These are phyloP conservation scores for Rhizophagus prolifer DNA, from an alignment of 192 early-diverging fungal genomes.

Conservation along the genomic window DNA sequence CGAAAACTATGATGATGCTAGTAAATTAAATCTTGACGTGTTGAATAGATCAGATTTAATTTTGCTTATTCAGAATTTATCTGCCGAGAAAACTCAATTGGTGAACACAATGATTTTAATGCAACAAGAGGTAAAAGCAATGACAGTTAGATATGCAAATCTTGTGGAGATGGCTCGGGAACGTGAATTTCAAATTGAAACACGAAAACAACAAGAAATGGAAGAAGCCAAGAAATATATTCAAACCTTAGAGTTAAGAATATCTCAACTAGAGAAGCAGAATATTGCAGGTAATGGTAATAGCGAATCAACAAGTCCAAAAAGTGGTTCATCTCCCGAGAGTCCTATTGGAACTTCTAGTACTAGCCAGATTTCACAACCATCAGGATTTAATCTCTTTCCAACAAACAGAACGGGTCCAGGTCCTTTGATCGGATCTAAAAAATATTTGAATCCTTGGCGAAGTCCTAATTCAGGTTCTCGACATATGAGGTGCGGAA, in stretches of 20 bases:
- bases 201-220: conserved; percentile 49
- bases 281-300: conserved; percentile 30
- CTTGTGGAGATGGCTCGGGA: conserved; percentile 44
- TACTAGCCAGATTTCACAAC: conserved; percentile 16
- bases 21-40: background rate
- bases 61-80: conserved; percentile 40
- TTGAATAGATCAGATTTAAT: conserved; percentile 25
- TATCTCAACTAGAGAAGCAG: conserved; percentile 39
- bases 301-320: conserved; percentile 22
- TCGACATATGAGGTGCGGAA: conserved; percentile 46
- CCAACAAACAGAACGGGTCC: conserved; percentile 12
- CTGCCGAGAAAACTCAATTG: conserved; percentile 46
- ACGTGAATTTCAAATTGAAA: conserved; percentile 45
- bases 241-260: conserved; percentile 40
- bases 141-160: conserved; percentile 44
- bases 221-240: conserved; percentile 53
- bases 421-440: background rate
- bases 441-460: conserved; percentile 26
- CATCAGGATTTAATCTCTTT: conserved; percentile 29
- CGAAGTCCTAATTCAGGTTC: conserved; percentile 34
- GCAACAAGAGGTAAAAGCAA: conserved; percentile 51
- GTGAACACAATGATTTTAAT: conserved; percentile 42
- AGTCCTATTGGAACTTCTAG: conserved; percentile 33
- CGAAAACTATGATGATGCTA: background rate
- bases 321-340: conserved; percentile 23